Evolutionary conservation across 2,329 filamentous ascomycete genomes (phyloP), one percentile per base, ranked within the genome.

Genomic region (Rugonectria rugulosa): DNA sequence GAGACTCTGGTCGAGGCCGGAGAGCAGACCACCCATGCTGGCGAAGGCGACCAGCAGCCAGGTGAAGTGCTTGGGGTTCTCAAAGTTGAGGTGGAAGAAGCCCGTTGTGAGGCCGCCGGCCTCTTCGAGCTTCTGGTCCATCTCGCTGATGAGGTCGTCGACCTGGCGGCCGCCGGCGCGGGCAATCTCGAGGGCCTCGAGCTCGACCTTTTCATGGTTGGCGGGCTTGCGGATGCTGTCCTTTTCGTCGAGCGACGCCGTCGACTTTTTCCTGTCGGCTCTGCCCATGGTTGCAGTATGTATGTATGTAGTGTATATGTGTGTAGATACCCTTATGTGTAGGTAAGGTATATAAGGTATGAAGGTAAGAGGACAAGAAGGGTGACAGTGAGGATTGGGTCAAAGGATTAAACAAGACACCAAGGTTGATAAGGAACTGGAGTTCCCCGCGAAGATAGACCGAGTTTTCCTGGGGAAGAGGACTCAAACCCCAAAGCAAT

Each of bases 1-100:
- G 52, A 91, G 77, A 40, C 85, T 88, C 72, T 91, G 88, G 67
- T 91, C 88, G 17, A 91, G 79, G 57, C 88, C 88, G 2, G 86
- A 89, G 1, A 91, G 81, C 19, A 91, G 75, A 68, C 88, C 88
- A 44, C 88, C 88, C 86, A 91, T 89, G 14, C 85, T 88, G n/a
- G 88, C 88, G 63, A 91, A 91, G 1, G 80, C 84, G 38, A 89
- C 86, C 12, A 90, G 79, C 14, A 88, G 73, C 77, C 81, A 88
- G 21, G 88, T 91, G 70, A 90, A 91, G 51, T 73, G 67, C 66
- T 85, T 82, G 0, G 87, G 85, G 68, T 89, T 81, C 45, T 56
- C 44, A 17, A 89, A 86, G 29, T 82, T 73, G 37, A 88, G 59
- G 34, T 87, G 76, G 66, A 86, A 84, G 58, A 78, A 75, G 32